Base-by-base conservation (phyloP, 768 basidiomycete genomes). In the Paxillus ammoniavirescens region DNA sequence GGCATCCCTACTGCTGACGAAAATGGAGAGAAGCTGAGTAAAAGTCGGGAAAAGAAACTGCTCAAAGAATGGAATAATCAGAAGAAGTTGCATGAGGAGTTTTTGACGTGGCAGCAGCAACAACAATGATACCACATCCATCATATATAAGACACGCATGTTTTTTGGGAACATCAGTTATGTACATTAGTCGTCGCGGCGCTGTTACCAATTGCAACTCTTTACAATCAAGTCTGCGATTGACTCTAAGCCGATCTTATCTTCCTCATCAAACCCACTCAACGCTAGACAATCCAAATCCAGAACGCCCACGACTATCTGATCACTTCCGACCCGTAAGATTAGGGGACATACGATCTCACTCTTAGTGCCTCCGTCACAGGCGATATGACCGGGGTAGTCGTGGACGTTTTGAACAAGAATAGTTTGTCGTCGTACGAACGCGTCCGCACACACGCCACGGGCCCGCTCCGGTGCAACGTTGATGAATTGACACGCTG, bases 301-400 rank as follows among this genome's bases (percentile, higher is more conserved):
- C 40, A 97, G 72, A 17, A 87, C 83, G n/a, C 84, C 84, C 44
- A 82, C 52, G 17, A 74, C 69, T 30, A 65, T 61, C 26, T 65
- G 63, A n/a, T 61, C 70, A 37, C 68, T 69, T 47, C 68, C 64
- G 21, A 52, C 49, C 33, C 56, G 58, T 37, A 77, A 59, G 42
- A 85, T 65, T 15, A 98, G 75, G 7, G 95, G 95, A 47, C 89
- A 74, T 21, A 97, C 94, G 47, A 98, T 83, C 68, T 98, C 96
- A 61, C 90, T 91, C 63, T 87, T 86, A 2, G 95, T 96, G 49
- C 87, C 84, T 18, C 85, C 90, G 60, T 98, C 94, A 64, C 96
- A 98, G 2, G 93, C 91, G 56, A 97, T 96, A 66, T 98, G 96
- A 0, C 95, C 93, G 1, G 91, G 91, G 65, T 93, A 93, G 9